Base-by-base conservation (phyloP, 1,139 yeast species). In the Suhomyces terraborum region DNA sequence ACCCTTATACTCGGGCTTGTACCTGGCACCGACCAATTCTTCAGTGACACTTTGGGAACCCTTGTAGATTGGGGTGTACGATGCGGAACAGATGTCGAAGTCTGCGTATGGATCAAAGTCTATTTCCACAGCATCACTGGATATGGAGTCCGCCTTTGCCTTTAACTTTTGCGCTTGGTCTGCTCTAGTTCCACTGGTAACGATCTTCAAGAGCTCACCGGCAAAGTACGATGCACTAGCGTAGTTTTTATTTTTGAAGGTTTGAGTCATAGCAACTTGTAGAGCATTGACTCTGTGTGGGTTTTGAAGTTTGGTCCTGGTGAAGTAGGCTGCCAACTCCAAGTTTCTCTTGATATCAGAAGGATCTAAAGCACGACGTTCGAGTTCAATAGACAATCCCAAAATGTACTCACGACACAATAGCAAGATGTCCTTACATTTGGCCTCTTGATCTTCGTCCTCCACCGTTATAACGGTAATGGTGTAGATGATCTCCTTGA, bases 291-390 rank as follows among this genome's bases (percentile, higher is more conserved):
- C 78, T 48, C 83, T 80, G 64, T 94, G 98, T 6, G 84, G 83
- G 34, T 87, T 82, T 53, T 87, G 89, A 53, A 94, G 77, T 52
- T 84, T 79, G 29, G 91, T 84, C 59, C 81, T 81, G 13, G 98
- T 88, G 71, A 94, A 94, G 66, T 91, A 93, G 0, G 98, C 95
- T 5, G 98, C 98, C 53, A 94, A 74, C 64, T 93, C 98, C 58
- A 94, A 75, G 59, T 88, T 89, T 49, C 98, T 84, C 66, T 88
- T 85, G 40, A 84, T 70, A 46, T 88, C 88, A 20, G 71, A 67
- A 4, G 83, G 72, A 28, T 85, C 88, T 45, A 91, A 69, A 7
- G 84, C 62, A 66, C 98, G 88, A 67, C 98, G 89, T 43, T 79
- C 79, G 50, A 93, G 75, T 65, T 94, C 98, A 51, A 93, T 88